Conservation (phyloP, 2,329 filamentous ascomycete genomes). For the Fusarium tuaranense region DNA sequence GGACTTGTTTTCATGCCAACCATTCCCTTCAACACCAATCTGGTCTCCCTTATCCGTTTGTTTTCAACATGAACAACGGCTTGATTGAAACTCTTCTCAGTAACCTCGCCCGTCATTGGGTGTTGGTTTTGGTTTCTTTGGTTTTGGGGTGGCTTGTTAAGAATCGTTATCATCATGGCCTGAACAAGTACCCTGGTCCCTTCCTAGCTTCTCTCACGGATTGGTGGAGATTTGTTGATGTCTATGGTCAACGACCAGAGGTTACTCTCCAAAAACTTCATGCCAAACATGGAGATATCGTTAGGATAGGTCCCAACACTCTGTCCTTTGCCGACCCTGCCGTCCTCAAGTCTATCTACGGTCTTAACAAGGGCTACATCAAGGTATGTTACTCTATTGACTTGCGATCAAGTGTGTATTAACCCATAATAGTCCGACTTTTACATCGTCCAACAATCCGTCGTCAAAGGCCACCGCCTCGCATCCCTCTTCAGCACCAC, state of each 20-base stretch:
- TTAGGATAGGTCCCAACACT: constrained; percentile 79
- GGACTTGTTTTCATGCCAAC: constrained; percentile 9
- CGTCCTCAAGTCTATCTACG: constrained; percentile 82
- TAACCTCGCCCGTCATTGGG: constrained; percentile 37
- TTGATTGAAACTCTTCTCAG: constrained; percentile 34
- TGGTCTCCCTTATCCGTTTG: neutral
- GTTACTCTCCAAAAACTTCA: constrained; percentile 76
- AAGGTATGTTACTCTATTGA: constrained; percentile 65
- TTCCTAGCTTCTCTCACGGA: constrained; percentile 72
- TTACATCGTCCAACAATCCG: constrained; percentile 81
- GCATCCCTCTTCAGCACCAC: constrained; percentile 82
- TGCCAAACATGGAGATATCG: constrained; percentile 77
- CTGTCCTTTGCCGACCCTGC: constrained; percentile 80
- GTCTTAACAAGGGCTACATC: constrained; percentile 82
- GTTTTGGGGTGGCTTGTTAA: constrained; percentile 25
- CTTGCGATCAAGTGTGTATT: constrained; percentile 64
- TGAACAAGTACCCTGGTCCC: constrained; percentile 80
- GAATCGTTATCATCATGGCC: constrained; percentile 61
- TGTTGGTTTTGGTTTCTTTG: constrained; percentile 15
- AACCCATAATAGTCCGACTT: constrained; percentile 72
- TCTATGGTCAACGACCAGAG: constrained; percentile 73
- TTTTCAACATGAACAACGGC: constrained; percentile 41
- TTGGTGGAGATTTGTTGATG: constrained; percentile 80
- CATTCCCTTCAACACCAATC: neutral
- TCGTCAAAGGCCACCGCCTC: constrained; percentile 74